A percentile compares a stretch with the other conserved stretches of the same genome.
Conservation (phyloP, 495 filamentous ascomycete species). For the Tuber aestivum region DNA sequence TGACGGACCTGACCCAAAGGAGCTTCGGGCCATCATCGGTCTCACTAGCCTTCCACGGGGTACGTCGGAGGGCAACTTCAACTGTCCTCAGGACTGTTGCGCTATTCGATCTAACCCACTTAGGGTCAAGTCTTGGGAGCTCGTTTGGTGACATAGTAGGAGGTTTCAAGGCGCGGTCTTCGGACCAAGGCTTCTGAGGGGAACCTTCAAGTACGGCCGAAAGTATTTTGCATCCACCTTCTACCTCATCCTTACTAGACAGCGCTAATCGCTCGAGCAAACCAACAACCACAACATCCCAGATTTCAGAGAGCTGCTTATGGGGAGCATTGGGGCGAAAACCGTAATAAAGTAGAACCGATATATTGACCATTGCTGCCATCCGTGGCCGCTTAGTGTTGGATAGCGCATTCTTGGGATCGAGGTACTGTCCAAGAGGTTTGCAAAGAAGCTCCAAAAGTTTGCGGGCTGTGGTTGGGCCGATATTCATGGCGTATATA, state of each 20-base stretch:
- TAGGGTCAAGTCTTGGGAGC: conserved; percentile 69
- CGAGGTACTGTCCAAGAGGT: conserved; percentile 64
- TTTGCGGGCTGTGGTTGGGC: conserved; percentile 54
- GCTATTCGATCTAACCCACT: conserved; percentile 76
- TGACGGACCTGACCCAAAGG: conserved; percentile 66
- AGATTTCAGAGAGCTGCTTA: conserved; percentile 64
- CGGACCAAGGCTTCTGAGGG: conserved; percentile 64
- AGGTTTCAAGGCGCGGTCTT: conserved; percentile 58
- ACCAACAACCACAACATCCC: conserved; percentile 66
- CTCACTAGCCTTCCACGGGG: conserved; percentile 52
- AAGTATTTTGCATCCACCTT: conserved; percentile 59
- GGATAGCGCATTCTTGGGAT: conserved; percentile 56
- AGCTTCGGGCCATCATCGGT: conserved; percentile 48
- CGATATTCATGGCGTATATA: conserved; percentile 61
- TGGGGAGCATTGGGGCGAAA: conserved; percentile 62
- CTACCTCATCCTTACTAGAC: conserved; percentile 44
- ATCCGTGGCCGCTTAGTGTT: conserved; percentile 52
- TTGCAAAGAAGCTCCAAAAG: conserved; percentile 62
- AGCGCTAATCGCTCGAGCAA: conserved; percentile 50
- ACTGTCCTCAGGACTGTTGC: conserved; percentile 57
- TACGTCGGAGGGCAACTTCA: conserved; percentile 53
- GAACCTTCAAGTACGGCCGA: conserved; percentile 61
- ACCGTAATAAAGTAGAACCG: conserved; percentile 77
- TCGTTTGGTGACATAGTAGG: conserved; percentile 59
- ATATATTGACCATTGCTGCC: conserved; percentile 61